Evolutionary conservation across 1,284 basidiomycete genomes (phyloP).

Genomic region (Cutaneotrichosporon cavernicola): DNA sequence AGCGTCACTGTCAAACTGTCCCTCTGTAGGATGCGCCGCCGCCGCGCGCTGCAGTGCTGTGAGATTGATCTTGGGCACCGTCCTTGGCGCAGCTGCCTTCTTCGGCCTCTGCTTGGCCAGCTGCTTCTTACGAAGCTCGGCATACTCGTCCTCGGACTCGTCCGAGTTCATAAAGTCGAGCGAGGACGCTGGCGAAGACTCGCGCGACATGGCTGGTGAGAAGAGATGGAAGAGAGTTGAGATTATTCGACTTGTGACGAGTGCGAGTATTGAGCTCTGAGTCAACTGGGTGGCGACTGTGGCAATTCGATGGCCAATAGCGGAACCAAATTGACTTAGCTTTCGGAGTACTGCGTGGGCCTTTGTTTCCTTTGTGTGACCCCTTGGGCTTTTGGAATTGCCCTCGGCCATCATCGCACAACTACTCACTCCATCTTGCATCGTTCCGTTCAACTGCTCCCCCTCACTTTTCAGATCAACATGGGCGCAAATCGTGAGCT

Average conservation of each 20-base stretch:
- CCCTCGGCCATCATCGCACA: slow-evolving; percentile 3
- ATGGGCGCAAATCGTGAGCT: slow-evolving; percentile 29
- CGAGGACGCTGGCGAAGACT: slow-evolving; percentile 47
- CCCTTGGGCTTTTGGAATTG: neutral
- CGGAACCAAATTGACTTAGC: slow-evolving; percentile 16
- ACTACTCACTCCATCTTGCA: neutral
- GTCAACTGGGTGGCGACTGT: slow-evolving; percentile 5
- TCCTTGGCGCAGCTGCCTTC: slow-evolving; percentile 17
- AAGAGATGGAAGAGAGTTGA: neutral
- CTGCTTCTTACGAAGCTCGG: slow-evolving; percentile 22
- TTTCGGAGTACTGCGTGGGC: neutral
- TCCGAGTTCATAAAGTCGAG: slow-evolving; percentile 48
- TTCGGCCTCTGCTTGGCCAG: slow-evolving; percentile 10
- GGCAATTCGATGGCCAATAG: slow-evolving; percentile 12
- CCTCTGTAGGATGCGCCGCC: slow-evolving; percentile 35
- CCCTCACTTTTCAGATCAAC: slow-evolving; percentile 1
- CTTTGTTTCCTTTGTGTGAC: neutral
- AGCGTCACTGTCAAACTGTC: slow-evolving; percentile 27
- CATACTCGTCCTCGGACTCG: slow-evolving; percentile 43
- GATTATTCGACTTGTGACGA: neutral
- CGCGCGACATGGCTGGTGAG: slow-evolving; percentile 40
- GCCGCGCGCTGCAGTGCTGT: slow-evolving; percentile 34
- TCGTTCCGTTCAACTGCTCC: neutral
- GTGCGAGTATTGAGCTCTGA: neutral
- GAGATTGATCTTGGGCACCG: slow-evolving; percentile 43